Percentiles rank a stretch among this genome's conserved stretches.
These are phyloP conservation scores for Brassica incana DNA, from an alignment of 345 rosid genomes.

Conservation along the genomic window DNA sequence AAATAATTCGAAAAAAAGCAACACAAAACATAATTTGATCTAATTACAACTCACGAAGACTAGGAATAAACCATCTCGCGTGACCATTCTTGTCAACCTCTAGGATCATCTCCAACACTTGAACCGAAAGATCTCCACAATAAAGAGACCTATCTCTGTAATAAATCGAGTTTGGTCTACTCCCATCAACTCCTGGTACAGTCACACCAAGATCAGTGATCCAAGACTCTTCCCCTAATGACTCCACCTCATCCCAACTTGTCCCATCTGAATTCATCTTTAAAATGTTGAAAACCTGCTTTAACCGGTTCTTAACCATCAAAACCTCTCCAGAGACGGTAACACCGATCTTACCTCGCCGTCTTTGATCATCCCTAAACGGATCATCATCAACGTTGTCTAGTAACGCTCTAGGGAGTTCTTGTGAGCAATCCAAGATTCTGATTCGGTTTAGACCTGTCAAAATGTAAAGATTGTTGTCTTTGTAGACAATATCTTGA, in stretches of 20 bases:
- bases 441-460: neutral
- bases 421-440: constrained; percentile 2
- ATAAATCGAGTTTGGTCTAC: constrained; percentile 9
- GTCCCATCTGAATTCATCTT: neutral
- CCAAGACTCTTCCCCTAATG: neutral
- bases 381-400: neutral
- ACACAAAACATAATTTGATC: neutral
- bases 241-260: constrained; percentile 2
- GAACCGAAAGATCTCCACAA: neutral
- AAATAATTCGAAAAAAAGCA: neutral
- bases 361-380: neutral
- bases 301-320: no score
- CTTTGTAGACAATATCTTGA: neutral
- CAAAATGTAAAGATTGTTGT: neutral
- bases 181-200: neutral
- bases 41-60: neutral
- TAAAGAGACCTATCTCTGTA: neutral
- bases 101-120: neutral
- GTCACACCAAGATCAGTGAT: neutral
- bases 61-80: constrained; percentile 10
- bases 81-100: neutral
- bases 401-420: constrained; percentile 1
- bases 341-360: neutral
- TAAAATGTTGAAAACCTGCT: neutral
- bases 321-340: constrained; percentile 5